Conservation (phyloP, 495 filamentous ascomycete species). For the Sordaria brevicollis region DNA sequence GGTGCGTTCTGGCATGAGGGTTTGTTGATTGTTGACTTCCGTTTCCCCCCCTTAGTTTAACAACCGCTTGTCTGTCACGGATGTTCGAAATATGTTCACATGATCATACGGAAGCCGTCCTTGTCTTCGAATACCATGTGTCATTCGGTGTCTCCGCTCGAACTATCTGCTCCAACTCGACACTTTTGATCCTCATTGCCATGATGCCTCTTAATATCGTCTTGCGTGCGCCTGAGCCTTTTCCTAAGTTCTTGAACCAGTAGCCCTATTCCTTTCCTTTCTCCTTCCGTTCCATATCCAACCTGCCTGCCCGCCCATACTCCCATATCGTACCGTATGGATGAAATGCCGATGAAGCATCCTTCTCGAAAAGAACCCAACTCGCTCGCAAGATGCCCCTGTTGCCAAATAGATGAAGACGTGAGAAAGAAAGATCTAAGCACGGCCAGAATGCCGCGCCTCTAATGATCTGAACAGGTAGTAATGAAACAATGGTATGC, state of each 20-base stretch:
- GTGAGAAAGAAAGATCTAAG: background rate
- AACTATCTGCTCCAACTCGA: background rate
- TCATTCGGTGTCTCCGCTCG: background rate
- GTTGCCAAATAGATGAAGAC: background rate
- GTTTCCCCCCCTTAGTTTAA: too few species aligned
- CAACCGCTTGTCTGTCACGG: too few species aligned
- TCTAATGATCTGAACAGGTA: background rate
- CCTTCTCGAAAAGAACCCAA: background rate
- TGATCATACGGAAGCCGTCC: background rate
- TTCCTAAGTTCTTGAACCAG: background rate
- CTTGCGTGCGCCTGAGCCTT: too few species aligned
- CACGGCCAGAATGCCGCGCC: background rate
- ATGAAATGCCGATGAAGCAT: background rate
- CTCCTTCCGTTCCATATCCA: background rate
- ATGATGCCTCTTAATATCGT: background rate
- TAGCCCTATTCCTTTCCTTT: background rate
- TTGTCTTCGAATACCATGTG: background rate
- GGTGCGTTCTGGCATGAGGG: too few species aligned
- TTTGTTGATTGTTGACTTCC: background rate
- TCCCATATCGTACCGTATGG: background rate
- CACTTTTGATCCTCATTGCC: background rate
- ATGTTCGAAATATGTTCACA: background rate
- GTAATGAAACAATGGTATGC: background rate
- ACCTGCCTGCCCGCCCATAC: background rate
- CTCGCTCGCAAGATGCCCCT: background rate